Evolutionary conservation across 1,284 basidiomycete genomes (phyloP), one percentile per base, ranked within the genome.

Genomic region (Trichosporon coremiiforme): DNA sequence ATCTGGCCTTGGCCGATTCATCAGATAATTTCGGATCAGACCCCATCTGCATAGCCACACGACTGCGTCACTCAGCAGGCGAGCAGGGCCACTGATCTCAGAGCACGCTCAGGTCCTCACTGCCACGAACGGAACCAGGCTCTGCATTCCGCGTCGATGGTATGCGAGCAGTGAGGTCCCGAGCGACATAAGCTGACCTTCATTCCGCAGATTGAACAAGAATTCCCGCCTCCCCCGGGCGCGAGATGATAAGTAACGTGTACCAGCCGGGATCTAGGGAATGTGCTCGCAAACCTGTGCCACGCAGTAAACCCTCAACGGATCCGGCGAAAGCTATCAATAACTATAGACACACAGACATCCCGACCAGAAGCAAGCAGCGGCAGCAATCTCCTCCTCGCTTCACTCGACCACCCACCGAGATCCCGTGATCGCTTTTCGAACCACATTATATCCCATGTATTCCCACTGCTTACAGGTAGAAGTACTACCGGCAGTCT

Each of bases 401-500:
- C 13, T 13, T 45, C 41, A 45, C 41, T n/a, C 5, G 41, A 13
- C 10, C 35, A 45, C 13, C 15, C 41, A 5, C 41, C 20, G 6
- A 20, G 47, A 50, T 22, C 20, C 20, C 20, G 47, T 20, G 6
- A 20, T 7, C n/a, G 47, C 47, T 20, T 22, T 50, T n/a, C n/a
- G 47, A 50, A 20, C 47, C 47, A 50, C n/a, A 20, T n/a, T 50
- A 50, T 50, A 50, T 50, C 47, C 38, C 38, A 41, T 13, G 38
- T 41, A 41, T 41, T 13, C 38, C 15, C 38, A 41, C 12, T 25
- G 25, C 25, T 25, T 25, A 25, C 38, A 36, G 35, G 35, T 36
- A 36, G 25, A 25, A 25, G 25, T 25, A 25, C 25, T 25, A 25
- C 25, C 25, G 25, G 25, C 25, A 25, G 25, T 25, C 25, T 25